phyloP scores from a whole-genome alignment of 1,284 basidiomycete genomes.

The Malassezia yamatoensis region DNA sequence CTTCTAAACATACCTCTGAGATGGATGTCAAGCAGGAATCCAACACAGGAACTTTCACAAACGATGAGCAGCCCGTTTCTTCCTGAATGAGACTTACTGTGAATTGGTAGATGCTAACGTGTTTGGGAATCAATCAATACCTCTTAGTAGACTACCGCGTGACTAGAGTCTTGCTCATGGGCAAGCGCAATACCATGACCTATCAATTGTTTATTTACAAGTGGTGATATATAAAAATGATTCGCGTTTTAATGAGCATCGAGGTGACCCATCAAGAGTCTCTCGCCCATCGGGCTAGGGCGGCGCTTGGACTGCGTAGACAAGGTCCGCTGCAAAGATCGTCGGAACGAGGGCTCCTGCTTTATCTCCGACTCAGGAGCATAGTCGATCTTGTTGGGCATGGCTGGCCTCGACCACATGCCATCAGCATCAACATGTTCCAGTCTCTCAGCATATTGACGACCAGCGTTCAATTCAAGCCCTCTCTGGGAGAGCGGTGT shows the following conservation, averaged over 20 bases:
- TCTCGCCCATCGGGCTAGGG: constrained; percentile 41
- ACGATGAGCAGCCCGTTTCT: no score
- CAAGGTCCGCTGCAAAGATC: neutral
- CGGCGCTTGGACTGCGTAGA: constrained; percentile 19
- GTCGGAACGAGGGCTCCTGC: neutral
- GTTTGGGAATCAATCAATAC: no score
- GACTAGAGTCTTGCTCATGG: no score
- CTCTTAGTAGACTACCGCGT: no score
- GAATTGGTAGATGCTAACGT: neutral
- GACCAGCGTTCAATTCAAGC: neutral
- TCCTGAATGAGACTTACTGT: neutral
- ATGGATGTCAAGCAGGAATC: neutral
- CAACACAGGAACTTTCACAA: neutral
- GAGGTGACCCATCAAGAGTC: constrained; percentile 38
- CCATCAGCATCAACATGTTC: constrained; percentile 7
- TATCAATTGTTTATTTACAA: neutral
- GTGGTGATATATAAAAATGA: neutral
- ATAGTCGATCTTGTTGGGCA: neutral
- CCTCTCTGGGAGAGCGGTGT: neutral
- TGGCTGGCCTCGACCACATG: neutral
- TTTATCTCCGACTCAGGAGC: neutral
- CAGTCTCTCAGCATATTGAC: neutral
- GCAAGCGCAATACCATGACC: no score
- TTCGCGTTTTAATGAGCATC: constrained; percentile 1
- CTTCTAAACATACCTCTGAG: neutral